phyloP scores from a whole-genome alignment of 805 yeast species.

The Nakazawaea wickerhamii region DNA sequence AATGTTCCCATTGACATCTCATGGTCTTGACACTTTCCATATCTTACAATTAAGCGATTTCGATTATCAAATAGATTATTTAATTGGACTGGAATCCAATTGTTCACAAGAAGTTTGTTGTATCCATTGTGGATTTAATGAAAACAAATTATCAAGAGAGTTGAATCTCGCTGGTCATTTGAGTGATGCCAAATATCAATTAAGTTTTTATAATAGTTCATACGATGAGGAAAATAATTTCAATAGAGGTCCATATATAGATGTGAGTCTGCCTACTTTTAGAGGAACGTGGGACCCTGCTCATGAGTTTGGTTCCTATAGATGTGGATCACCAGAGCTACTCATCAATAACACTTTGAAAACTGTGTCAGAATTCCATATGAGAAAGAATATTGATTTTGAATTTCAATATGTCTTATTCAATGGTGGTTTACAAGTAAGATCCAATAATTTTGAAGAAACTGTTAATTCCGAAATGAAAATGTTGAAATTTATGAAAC shows the following conservation, averaged over 20 bases:
- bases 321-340: conserved; percentile 36
- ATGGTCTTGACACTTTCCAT: conserved; percentile 23
- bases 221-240: conserved; percentile 23
- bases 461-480: conserved; percentile 32
- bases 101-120: conserved; percentile 36
- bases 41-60: conserved; percentile 38
- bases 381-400: conserved; percentile 6
- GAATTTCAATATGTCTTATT: conserved; percentile 31
- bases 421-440: conserved; percentile 38
- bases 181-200: not conserved
- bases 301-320: conserved; percentile 33
- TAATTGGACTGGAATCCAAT: conserved; percentile 35
- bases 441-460: conserved; percentile 18
- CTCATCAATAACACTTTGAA: conserved; percentile 33
- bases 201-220: conserved; percentile 27
- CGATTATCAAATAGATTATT: conserved; percentile 34
- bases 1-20: conserved; percentile 10
- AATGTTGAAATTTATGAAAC: conserved; percentile 28
- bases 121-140: conserved; percentile 29
- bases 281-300: conserved; percentile 28
- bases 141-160: conserved; percentile 19
- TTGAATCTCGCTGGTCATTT: not conserved
- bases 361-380: conserved; percentile 14
- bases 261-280: conserved; percentile 25
- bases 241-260: conserved; percentile 24